Conservation (phyloP, 495 filamentous ascomycete genomes). For the Tuber umbilicatum region DNA sequence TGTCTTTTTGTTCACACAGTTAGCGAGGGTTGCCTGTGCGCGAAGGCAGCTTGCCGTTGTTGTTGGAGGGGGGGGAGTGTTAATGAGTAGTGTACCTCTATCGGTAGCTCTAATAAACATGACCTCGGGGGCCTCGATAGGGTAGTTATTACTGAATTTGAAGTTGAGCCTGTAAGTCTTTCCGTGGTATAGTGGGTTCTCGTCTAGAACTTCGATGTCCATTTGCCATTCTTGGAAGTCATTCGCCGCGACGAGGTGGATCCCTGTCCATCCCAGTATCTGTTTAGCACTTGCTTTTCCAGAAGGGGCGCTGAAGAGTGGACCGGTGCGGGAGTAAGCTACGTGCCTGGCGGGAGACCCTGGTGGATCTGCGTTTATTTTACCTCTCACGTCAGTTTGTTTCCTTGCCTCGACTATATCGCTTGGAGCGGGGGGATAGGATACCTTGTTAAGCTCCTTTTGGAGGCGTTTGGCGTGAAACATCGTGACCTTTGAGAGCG, state of each 20-base stretch:
- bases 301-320: not conserved
- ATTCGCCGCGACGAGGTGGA: slow-evolving; percentile 70
- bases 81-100: slow-evolving; percentile 18
- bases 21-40: slow-evolving; percentile 3
- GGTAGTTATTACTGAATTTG: slow-evolving; percentile 73
- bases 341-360: slow-evolving; percentile 48
- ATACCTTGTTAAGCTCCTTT: slow-evolving; percentile 32
- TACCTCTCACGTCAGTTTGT: not conserved
- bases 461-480: slow-evolving; percentile 30
- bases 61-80: not conserved
- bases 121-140: slow-evolving; percentile 93
- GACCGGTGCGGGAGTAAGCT: not conserved
- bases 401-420: not conserved
- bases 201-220: slow-evolving; percentile 84
- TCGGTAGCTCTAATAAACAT: slow-evolving; percentile 60
- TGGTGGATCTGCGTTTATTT: slow-evolving; percentile 48
- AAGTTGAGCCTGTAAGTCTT: slow-evolving; percentile 83
- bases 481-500: slow-evolving; percentile 17
- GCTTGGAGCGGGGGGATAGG: not conserved
- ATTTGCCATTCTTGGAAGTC: slow-evolving; percentile 85
- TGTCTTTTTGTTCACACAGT: slow-evolving; percentile 50
- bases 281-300: slow-evolving; percentile 42
- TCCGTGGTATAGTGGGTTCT: slow-evolving; percentile 79
- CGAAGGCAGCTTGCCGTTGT: not conserved
- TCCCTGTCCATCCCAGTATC: slow-evolving; percentile 50